Base-by-base conservation (phyloP, 257 asterid species). In the Leptodermis oblonga region DNA sequence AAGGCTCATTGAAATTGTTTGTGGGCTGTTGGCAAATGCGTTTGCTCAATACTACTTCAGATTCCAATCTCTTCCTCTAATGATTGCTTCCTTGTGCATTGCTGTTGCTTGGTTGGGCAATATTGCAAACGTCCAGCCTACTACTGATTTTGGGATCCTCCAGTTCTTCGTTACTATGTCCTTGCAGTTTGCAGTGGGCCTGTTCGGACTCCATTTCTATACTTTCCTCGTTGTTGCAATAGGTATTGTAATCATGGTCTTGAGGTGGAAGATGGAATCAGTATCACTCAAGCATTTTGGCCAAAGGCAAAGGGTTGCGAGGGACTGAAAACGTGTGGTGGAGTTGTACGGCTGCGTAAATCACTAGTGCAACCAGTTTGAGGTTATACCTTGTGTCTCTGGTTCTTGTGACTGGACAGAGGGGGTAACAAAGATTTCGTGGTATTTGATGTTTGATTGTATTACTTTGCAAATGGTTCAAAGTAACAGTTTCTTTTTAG, bases 41-140 rank as follows among this genome's bases (percentile, higher is more conserved):
- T n/a, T n/a, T n/a, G 66, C 60, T 7, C 77, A 74, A 52, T 70
- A 74, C 41, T 53, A 58, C 39, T 49, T 72, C 3, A 63, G 51
- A 15, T 22, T 31, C 39, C 33, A 68, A 14, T 52, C 77, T 0
- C 4, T 52, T 3, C 12, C 31, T 8, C 48, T 28, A 12, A 33
- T 74, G 68, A 13, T 70, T 42, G 68, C 64, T 39, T 71, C 71
- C 33, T 18, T 70, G 26, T 74, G 23, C 31, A 65, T 61, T 0
- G 53, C 82, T 4, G 20, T 59, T 11, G 70, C 68, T 5, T 74
- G 77, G 77, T 62, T 70, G 26, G 72, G 79, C 4, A 37, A 18
- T 43, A 46, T 73, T 14, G 86, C 86, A 5, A 43, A 76, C 54
- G 74, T 58, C 18, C 71, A 70, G 39, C 72, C 70, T 39, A 30